phyloP scores from a whole-genome alignment of 345 rosid genomes.

The Eucalyptus sp. region DNA sequence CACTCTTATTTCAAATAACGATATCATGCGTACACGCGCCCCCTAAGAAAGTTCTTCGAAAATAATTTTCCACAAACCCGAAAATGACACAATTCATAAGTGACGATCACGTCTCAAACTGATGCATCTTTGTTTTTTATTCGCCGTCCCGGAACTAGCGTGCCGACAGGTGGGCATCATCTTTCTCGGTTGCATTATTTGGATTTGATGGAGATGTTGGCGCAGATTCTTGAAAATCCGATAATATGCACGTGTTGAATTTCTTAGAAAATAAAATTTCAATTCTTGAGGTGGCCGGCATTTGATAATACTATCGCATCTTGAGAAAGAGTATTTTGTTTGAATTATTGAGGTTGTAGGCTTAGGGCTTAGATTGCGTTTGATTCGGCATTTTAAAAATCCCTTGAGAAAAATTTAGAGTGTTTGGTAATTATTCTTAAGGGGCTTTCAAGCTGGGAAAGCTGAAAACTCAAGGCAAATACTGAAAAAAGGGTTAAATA shows the following conservation, averaged over 20 bases:
- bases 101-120: not conserved
- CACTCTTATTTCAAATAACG: not conserved
- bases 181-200: not conserved
- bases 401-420: too few relatives aligned
- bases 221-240: not conserved
- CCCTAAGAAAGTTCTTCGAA: not conserved
- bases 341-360: not conserved
- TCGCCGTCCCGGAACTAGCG: not conserved
- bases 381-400: too few relatives aligned
- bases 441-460: too few relatives aligned
- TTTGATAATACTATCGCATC: not conserved
- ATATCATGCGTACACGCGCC: accelerated
- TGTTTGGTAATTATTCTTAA: too few relatives aligned
- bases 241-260: not conserved
- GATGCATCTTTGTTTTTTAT: not conserved
- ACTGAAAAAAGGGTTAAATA: too few relatives aligned
- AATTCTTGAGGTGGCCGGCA: not conserved
- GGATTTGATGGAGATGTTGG: not conserved
- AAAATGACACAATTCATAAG: not conserved
- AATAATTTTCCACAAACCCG: not conserved
- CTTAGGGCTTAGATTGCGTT: not conserved
- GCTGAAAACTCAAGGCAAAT: too few relatives aligned
- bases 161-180: not conserved
- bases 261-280: not conserved
- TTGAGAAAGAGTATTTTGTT: not conserved